Base-by-base conservation (phyloP, 768 basidiomycete species). In the Kwoniella sp. region DNA sequence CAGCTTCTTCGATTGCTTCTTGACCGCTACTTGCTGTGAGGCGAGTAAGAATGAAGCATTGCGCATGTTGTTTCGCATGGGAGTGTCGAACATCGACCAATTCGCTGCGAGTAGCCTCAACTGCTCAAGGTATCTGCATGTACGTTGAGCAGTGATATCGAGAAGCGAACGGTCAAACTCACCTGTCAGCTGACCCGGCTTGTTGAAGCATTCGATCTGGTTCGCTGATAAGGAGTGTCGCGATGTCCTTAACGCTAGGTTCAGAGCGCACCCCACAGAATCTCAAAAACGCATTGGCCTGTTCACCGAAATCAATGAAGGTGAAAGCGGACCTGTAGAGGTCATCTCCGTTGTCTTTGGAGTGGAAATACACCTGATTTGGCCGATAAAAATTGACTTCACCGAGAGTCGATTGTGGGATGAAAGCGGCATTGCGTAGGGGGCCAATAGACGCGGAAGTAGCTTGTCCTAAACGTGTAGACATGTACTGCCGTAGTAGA, bases 61-160 rank as follows among this genome's bases (percentile, higher is more conserved):
- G 70, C 80, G 86, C 87, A 99, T 87, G 41, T 79, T 80, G 15
- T 68, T 74, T 26, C 82, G 65, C 0, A 83, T 85, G 4, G 74
- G 73, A 1, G 76, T 71, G 1, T 81, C 70, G 55, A 76, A 69
- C 6, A 67, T 67, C 9, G 55, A 46, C 56, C 67, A 74, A 58
- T 91, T 90, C 36, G 89, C 79, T n/a, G 88, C 87, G 39, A 98
- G 79, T 52, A 89, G 86, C 11, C 89, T 83, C 4, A 96, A 78
- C 68, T 93, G 89, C 2, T 78, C 76, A 22, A 91, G 77, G 69
- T 86, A 95, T 61, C 90, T 92, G 31, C 25, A 29, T 19, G 20
- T 23, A 17, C 15, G 8, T 22, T 14, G n/a, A 12, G 89, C 87
- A 5, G 15, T 45, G 12, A 44, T 42, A 69, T 89, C 79, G 1